Evolutionary conservation across 2,329 filamentous ascomycete genomes (phyloP).

Genomic region (Fusarium cyanostomum): DNA sequence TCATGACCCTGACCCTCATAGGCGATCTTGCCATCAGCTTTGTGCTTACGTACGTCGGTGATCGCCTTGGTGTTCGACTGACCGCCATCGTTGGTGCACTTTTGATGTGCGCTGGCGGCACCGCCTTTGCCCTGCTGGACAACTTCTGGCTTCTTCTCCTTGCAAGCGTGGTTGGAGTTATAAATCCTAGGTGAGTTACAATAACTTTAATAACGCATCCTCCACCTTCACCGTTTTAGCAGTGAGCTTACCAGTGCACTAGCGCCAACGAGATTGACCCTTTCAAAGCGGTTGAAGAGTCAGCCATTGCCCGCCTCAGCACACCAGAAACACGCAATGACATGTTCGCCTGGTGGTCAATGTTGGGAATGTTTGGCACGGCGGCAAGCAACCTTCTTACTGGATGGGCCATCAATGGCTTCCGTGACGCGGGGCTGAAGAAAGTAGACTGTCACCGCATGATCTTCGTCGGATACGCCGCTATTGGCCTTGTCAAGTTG

Average conservation of each 20-base stretch:
- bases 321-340: slow-evolving; percentile 35
- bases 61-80: slow-evolving; percentile 26
- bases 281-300: slow-evolving; percentile 38
- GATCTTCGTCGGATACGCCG: slow-evolving; percentile 32
- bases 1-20: slow-evolving; percentile 37
- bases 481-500: slow-evolving; percentile 26
- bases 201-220: not conserved
- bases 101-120: slow-evolving; percentile 29
- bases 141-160: slow-evolving; percentile 35
- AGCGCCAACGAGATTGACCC: slow-evolving; percentile 41
- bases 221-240: not conserved
- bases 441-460: slow-evolving; percentile 22
- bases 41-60: slow-evolving; percentile 32
- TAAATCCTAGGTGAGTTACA: slow-evolving; percentile 29
- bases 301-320: slow-evolving; percentile 33
- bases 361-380: slow-evolving; percentile 38
- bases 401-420: slow-evolving; percentile 30
- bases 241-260: not conserved
- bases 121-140: slow-evolving; percentile 28
- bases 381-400: slow-evolving; percentile 33
- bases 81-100: slow-evolving; percentile 26
- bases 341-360: slow-evolving; percentile 39
- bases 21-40: slow-evolving; percentile 39
- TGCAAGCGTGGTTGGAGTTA: slow-evolving; percentile 32
- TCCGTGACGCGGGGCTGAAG: slow-evolving; percentile 14